Base-by-base conservation (phyloP, 1,284 basidiomycete species). In the Rhodotorula sp. region DNA sequence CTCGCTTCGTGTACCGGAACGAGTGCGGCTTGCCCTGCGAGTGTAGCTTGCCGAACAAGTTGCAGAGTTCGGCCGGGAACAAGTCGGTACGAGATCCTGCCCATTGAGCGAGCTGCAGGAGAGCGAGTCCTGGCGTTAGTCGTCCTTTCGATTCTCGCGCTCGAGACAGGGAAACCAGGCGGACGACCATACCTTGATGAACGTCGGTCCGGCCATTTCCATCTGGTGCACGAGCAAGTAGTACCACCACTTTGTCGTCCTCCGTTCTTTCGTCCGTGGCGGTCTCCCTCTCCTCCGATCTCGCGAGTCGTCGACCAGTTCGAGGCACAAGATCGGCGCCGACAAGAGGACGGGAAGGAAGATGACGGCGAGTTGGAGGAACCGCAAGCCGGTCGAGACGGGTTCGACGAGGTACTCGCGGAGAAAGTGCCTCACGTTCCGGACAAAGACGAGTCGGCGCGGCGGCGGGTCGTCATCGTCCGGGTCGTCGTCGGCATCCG, bases 181-280 rank as follows among this genome's bases (percentile, higher is more conserved):
- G 37, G 37, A 42, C 37, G 3, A 79, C 82, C 82, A 73, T 75
- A 91, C 92, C 86, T 99, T 99, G 82, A 93, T 93, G 80, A 99
- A 99, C 0, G 94, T 96, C 6, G 96, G 96, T 1, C 96, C 96
- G 8, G 95, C 95, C 17, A 87, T 84, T 81, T 95, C 89, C 95
- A 99, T 98, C 80, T 90, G 90, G 66, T 83, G 83, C 22, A 95
- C 93, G 14, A 99, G 84, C 70, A 94, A 86, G 26, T 85, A 85
- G 80, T 97, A 99, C 96, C 96, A 99, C 94, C 92, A 96, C 59
- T 68, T 67, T 22, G 79, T 79, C 20, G 75, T 76, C 53, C 3
- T 91, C 84, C 6, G 91, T 90, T 64, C 93, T 90, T 88, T 64
- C 37, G 67, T 68, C 44, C 68, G 46, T n/a, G 61, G 64, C 54